Percentiles rank a stretch among this genome's conserved stretches.
These are phyloP conservation scores for Emydomyces testavorans DNA, from an alignment of 2,329 filamentous ascomycete genomes.

Conservation along the genomic window DNA sequence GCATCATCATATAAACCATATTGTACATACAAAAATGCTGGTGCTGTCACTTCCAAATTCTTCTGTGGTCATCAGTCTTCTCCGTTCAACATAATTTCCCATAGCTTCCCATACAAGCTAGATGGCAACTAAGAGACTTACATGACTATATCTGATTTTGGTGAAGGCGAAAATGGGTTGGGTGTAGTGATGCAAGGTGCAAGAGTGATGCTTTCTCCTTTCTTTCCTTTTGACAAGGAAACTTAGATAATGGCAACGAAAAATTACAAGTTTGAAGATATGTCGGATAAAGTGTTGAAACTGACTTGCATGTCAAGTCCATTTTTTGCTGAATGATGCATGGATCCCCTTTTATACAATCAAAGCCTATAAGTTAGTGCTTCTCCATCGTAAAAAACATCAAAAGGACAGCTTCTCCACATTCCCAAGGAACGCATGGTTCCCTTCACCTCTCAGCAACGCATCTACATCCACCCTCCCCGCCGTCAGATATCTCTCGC, in stretches of 20 bases:
- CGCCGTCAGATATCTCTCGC: constrained; percentile 72
- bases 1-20: too few relatives aligned
- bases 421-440: constrained; percentile 54
- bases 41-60: too few relatives aligned
- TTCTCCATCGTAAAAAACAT: background rate
- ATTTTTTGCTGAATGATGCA: background rate
- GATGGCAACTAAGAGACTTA: too few relatives aligned
- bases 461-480: constrained; percentile 71
- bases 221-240: too few relatives aligned
- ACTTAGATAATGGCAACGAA: background rate
- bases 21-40: too few relatives aligned
- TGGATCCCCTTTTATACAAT: background rate
- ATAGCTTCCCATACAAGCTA: too few relatives aligned
- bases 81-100: too few relatives aligned
- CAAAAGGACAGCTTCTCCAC: constrained; percentile 38
- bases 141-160: too few relatives aligned
- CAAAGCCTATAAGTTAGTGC: background rate
- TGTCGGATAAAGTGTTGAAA: background rate
- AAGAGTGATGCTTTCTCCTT: too few relatives aligned
- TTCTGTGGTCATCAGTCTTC: too few relatives aligned
- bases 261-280: background rate
- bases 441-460: constrained; percentile 53
- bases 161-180: too few relatives aligned
- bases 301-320: background rate
- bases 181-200: too few relatives aligned